Conservation (phyloP, 352 stramenopile species). For the Pythium graminicola region DNA sequence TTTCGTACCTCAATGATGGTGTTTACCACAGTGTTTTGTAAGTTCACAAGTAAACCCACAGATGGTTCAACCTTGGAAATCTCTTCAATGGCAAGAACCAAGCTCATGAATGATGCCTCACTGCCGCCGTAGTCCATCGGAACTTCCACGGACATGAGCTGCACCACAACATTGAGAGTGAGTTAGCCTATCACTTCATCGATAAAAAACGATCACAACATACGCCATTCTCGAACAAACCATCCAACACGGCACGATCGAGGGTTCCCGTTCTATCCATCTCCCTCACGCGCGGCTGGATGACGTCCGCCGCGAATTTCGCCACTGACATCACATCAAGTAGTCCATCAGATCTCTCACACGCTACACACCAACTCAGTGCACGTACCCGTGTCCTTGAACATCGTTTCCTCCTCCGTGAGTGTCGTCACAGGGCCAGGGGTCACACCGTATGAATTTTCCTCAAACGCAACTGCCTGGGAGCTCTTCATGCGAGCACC, state of each 20-base stretch:
- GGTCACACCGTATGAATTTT: not conserved
- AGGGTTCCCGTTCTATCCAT: constrained; percentile 93
- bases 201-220: not conserved
- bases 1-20: constrained; percentile 87
- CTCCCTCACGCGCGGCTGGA: constrained; percentile 80
- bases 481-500: constrained; percentile 17
- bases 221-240: constrained; percentile 90
- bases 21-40: constrained; percentile 94
- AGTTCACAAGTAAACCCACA: constrained; percentile 92
- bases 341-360: not conserved
- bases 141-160: constrained; percentile 95
- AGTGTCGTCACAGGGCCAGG: constrained; percentile 49
- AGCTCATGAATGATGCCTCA: constrained; percentile 93
- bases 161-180: not conserved
- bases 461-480: constrained; percentile 7
- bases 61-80: constrained; percentile 95
- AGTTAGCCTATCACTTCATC: too few relatives aligned
- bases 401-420: constrained; percentile 73
- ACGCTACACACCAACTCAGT: too few relatives aligned
- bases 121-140: constrained; percentile 89
- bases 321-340: constrained; percentile 34
- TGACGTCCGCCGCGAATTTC: constrained; percentile 79
- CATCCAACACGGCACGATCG: constrained; percentile 81
- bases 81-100: constrained; percentile 96
- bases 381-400: constrained; percentile 72